Conservation (phyloP, 768 basidiomycete genomes). For the Rhodosporidiobolus sp. region DNA sequence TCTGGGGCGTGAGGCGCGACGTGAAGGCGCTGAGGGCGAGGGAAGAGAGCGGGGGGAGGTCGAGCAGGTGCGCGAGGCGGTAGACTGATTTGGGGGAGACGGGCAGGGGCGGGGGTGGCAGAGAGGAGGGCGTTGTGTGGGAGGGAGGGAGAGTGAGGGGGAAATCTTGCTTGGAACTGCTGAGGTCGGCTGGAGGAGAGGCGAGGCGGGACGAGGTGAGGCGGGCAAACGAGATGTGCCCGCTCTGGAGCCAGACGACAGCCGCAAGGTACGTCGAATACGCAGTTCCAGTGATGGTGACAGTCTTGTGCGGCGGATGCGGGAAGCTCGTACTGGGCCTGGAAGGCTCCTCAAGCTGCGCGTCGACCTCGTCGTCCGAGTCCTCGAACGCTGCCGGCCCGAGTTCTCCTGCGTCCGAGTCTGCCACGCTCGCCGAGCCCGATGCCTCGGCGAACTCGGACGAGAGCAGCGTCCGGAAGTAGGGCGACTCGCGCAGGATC, state of each 20-base stretch:
- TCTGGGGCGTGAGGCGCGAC: not conserved
- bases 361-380: conserved; percentile 1
- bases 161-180: no score
- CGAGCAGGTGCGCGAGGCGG: conserved; percentile 29
- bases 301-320: not conserved
- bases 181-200: no score
- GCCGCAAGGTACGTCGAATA: conserved; percentile 5
- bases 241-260: not conserved
- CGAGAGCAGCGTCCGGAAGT: no score
- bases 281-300: not conserved
- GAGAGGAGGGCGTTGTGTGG: no score
- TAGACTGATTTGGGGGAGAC: conserved; percentile 21
- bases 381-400: not conserved
- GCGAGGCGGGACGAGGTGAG: not conserved
- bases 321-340: no score
- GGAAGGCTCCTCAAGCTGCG: no score
- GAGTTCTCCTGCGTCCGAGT: no score
- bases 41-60: not conserved
- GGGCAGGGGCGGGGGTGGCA: no score
- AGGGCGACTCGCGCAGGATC: no score
- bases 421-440: no score
- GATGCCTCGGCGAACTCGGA: no score
- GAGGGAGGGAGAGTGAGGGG: no score
- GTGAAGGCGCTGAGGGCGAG: conserved; percentile 3
- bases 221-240: conserved; percentile 2